These are phyloP conservation scores for Stephania cephalantha DNA, from an alignment of 164 flowering plant species.

Conservation along the genomic window DNA sequence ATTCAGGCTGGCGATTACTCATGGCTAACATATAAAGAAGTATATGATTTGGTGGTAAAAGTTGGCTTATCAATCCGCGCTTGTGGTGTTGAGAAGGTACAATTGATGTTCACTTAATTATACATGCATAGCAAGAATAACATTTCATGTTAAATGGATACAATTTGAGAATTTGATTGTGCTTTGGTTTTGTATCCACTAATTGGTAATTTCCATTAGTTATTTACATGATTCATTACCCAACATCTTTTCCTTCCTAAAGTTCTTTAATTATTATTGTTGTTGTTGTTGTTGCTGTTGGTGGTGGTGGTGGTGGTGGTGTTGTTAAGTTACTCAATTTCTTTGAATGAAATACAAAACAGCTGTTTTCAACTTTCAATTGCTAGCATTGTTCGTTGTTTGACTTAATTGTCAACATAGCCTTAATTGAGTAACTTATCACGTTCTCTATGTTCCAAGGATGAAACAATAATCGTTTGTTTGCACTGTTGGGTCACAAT, in stretches of 20 bases:
- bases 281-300: too few relatives aligned
- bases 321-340: too few relatives aligned
- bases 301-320: too few relatives aligned
- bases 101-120: slow-evolving; percentile 1
- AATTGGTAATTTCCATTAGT: too few relatives aligned
- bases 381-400: neutral
- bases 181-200: too few relatives aligned
- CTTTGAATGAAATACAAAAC: neutral
- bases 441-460: neutral
- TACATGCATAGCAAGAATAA: neutral
- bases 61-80: slow-evolving; percentile 67
- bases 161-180: too few relatives aligned
- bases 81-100: slow-evolving; percentile 68
- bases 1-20: slow-evolving; percentile 75
- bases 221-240: neutral
- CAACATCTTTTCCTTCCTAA: neutral
- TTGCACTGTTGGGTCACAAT: neutral
- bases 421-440: neutral
- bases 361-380: neutral
- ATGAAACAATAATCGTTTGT: neutral
- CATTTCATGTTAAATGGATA: too few relatives aligned
- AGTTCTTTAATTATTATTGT: too few relatives aligned
- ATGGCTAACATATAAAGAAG: slow-evolving; percentile 87
- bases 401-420: neutral
- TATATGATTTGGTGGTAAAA: slow-evolving; percentile 61